Evolutionary conservation across 441 rosid genomes (phyloP), one percentile per base, ranked within the genome.

Genomic region (Isatis lusitanica): DNA sequence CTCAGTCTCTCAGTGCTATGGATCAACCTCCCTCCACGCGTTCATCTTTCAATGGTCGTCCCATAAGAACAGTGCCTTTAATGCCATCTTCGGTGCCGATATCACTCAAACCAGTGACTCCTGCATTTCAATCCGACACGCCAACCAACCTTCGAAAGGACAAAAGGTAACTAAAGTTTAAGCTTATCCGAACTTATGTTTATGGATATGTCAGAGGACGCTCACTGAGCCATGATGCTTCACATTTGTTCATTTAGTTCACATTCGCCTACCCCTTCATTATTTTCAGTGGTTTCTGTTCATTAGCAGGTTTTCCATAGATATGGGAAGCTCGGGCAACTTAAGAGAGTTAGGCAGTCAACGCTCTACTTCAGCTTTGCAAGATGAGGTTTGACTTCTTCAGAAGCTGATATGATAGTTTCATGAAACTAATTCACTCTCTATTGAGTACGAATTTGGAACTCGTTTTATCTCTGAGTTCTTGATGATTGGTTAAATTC

Each of bases 1-100:
- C 84, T 64, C 83, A 74, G 60, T 78, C 86, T 58, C 61, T 62
- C 56, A 76, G 56, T 56, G 66, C 82, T 58, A 12, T 79, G n/a
- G 92, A 84, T 28, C 91, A 86, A 62, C 90, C 92, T 80, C 72
- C 85, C 36, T 85, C 93, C 33, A 87, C 95, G 40, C 80, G 79
- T 68, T 84, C 88, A 4, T 68, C 78, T 68, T 75, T 84, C 66
- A 74, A 83, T 70, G 76, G 80, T 17, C 85, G 87, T 71, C 79
- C 79, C 62, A 61, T 83, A 60, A 83, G 76, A 76, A 70, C 90
- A 8, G 81, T 79, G 51, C 79, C 87, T 17, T 42, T 83, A 58
- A 75, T 80, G 68, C 94, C 95, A 35, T 77, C 90, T 57, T 76
- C 82, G 12, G 84, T 83, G 18, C 78, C 93, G 15, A 79, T 81